Evolutionary conservation across 371 early-diverging fungal species (phyloP), one percentile per base, ranked within the genome.

Genomic region (Mucor mucedo): DNA sequence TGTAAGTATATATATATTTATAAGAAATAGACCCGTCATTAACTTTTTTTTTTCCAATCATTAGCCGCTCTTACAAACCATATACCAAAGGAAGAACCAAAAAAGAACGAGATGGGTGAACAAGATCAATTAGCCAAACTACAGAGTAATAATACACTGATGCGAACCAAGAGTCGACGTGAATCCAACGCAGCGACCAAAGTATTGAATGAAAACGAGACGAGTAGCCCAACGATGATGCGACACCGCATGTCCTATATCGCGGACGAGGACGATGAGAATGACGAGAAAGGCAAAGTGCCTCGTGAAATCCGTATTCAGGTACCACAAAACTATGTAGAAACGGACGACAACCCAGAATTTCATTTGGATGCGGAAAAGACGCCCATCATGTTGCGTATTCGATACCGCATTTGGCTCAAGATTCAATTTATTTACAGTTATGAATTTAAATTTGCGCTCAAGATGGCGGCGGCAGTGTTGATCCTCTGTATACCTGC

Each of bases 401-500:
- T 83, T 29, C 84, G 85, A 0, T 85, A 81, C 55, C 59, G 54
- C 0, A n/a, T 81, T 33, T 87, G 87, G 87, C 40, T 69, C 27
- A 35, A 33, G 0, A 38, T 83, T 1, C 85, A 82, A 30, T 75
- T 70, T 4, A 60, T 82, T 30, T 77, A 71, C 29, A 75, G 74
- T 2, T 82, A 84, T 41, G 84, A 85, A 41, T 78, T 83, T 68
- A 82, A 81, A 53, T 85, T 83, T 75, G 81, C 82, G 3, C 66
- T 87, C 68, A 87, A 87, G 67, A 84, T 87, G 84, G 84, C 83
- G 1, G 54, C 62, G 2, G 84, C 83, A 6, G 76, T 85, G 2
- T 56, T 78, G 0, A 55, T 82, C 1, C 63, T 85, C 48, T 72
- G 75, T 48, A 32, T 84, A 3, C 84, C 82, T 50, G 79, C 87